phyloP scores from a whole-genome alignment of 2,329 filamentous ascomycete species.

The Aspergillus fijiensis region DNA sequence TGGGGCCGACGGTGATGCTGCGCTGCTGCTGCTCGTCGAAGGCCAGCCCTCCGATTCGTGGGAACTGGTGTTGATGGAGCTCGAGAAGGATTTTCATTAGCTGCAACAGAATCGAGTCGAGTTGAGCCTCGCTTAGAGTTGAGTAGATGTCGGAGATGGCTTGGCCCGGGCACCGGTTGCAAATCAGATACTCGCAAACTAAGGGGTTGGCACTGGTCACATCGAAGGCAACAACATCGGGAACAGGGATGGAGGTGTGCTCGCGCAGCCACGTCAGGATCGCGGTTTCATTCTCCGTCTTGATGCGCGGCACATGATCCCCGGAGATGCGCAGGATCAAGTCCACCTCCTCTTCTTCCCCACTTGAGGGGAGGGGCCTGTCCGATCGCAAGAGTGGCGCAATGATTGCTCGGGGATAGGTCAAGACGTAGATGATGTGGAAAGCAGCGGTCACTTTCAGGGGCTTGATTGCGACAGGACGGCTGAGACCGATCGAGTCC shows the following conservation, averaged over 20 bases:
- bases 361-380: background rate
- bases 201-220: background rate
- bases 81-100: background rate
- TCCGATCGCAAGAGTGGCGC: background rate
- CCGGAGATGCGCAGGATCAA: slow-evolving; percentile 1
- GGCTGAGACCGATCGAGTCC: background rate
- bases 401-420: background rate
- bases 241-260: background rate
- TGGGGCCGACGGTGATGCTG: background rate
- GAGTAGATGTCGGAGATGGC: background rate
- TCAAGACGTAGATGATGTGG: background rate
- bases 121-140: background rate
- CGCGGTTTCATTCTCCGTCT: background rate
- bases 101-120: background rate
- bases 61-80: background rate
- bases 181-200: background rate
- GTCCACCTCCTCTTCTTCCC: background rate
- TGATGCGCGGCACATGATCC: background rate
- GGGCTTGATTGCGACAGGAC: background rate
- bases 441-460: background rate
- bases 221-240: background rate
- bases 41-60: background rate
- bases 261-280: background rate
- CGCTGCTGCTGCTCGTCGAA: background rate
- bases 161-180: background rate